A percentile compares a stretch with the other conserved stretches of the same genome.
Evolutionary conservation across 1,139 yeast genomes (phyloP).

Genomic region (Debaryomyces fabryi): DNA sequence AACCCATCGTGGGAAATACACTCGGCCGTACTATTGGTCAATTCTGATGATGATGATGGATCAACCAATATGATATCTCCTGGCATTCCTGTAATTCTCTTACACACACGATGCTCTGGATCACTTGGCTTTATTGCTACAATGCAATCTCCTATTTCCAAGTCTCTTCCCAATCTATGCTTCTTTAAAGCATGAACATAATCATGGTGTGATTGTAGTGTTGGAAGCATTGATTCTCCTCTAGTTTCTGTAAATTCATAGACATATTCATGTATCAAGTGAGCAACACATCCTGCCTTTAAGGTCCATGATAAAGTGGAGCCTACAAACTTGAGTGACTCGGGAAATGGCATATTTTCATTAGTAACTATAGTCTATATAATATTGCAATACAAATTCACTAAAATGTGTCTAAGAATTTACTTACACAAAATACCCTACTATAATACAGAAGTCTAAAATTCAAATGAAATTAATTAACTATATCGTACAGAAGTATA

Average conservation of each 20-base stretch:
- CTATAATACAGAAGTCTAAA: background rate
- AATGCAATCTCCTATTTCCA: constrained; percentile 82
- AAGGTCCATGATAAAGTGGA: constrained; percentile 49
- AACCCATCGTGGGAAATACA: constrained; percentile 44
- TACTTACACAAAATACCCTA: background rate
- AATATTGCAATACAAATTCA: background rate
- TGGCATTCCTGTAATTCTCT: constrained; percentile 93
- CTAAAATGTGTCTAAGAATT: background rate
- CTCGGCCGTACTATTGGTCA: constrained; percentile 43
- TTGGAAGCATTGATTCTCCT: constrained; percentile 96
- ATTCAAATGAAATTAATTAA: background rate
- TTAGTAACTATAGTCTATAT: too few relatives aligned
- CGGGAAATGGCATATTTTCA: constrained; percentile 19
- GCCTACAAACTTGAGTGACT: constrained; percentile 32
- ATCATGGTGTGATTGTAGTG: constrained; percentile 73
- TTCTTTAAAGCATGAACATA: constrained; percentile 77
- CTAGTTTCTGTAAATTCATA: constrained; percentile 81
- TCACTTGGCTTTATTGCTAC: constrained; percentile 91
- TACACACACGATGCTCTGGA: constrained; percentile 84
- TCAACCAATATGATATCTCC: constrained; percentile 84
- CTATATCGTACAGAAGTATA: constrained; percentile 8
- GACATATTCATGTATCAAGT: constrained; percentile 63
- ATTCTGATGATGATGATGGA: constrained; percentile 65
- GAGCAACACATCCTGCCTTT: constrained; percentile 70
- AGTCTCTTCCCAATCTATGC: constrained; percentile 57